Base-by-base conservation (phyloP, 176 grass and related monocot species). In the Tillandsia fasciculata region DNA sequence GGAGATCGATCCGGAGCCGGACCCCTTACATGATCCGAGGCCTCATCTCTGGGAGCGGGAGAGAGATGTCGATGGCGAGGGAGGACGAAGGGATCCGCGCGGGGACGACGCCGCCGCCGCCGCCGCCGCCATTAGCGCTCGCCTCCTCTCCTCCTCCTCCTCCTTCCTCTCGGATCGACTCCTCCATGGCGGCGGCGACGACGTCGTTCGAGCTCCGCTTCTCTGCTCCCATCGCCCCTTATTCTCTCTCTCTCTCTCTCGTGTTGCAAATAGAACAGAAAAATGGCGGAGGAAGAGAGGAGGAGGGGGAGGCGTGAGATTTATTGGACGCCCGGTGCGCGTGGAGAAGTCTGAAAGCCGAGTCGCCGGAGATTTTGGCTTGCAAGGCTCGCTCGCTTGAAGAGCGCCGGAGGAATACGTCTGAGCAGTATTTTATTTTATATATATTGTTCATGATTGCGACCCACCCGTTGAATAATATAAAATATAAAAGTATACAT, bases 11-110 rank as follows among this genome's bases (percentile, higher is more conserved):
- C 9, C 23, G 70, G 49, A 12, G 29, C 59, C 12, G 15, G 50
- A 53, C 50, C 29, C 78, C 86, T 93, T 52, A 86, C 94, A 93
- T 81, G 80, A 99, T 78, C 51, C 52, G 80, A 49, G 89, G 87
- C 24, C 79, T 82, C 84, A 93, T 93, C 52, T 90, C 77, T 2
- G 75, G 74, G 2, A 99, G 84, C 48, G 87, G 84, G 48, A 99
- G 77, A 42, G 82, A 68, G 80, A 93, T 99, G 72, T 99, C 89
- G 73, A 99, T 67, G 10, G 79, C 26, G 3, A 80, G 48, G 26
- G 64, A 0, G n/a, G 78, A 86, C 4, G 82, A 86, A 69, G 86
- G 89, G 68, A 92, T 75, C 27, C 77, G 70, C 11, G 11, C 73
- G 4, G 78, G 65, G 23, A 67, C 77, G 17, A 42, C 33, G 33